Evolutionary conservation across 805 yeast species (phyloP).

Genomic region (Brettanomyces naardenensis): DNA sequence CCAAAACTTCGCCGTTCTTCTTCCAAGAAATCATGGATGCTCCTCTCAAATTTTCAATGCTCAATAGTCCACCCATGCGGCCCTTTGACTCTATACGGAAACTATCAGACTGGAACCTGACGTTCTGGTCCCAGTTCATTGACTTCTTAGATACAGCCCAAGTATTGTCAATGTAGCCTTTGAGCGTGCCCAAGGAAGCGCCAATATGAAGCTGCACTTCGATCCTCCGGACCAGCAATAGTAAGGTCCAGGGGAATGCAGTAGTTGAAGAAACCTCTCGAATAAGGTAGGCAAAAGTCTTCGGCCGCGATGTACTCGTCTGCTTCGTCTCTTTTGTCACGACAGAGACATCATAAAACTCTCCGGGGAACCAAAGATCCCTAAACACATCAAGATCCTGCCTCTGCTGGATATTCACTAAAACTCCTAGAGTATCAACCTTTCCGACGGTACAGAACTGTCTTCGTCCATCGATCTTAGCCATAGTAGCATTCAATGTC

Average conservation of each 20-base stretch:
- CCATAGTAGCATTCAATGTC: constrained; percentile 39
- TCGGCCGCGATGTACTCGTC: constrained; percentile 5
- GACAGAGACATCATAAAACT: constrained; percentile 18
- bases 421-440: constrained; percentile 48
- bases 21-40: constrained; percentile 73
- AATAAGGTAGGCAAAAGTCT: constrained; percentile 37
- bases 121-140: constrained; percentile 61
- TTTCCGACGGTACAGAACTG: constrained; percentile 40
- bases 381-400: constrained; percentile 79
- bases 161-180: constrained; percentile 44
- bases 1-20: constrained; percentile 30
- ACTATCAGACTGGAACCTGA: constrained; percentile 51
- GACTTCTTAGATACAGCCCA: constrained; percentile 69
- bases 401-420: constrained; percentile 71
- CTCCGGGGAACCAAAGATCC: constrained; percentile 71
- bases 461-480: constrained; percentile 30
- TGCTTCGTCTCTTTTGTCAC: constrained; percentile 2
- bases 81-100: constrained; percentile 57
- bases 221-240: constrained; percentile 45
- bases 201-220: constrained; percentile 68
- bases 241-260: constrained; percentile 69
- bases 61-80: constrained; percentile 68
- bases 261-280: constrained; percentile 53
- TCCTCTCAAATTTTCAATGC: constrained; percentile 38
- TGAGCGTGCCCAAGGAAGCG: constrained; percentile 65